phyloP scores from a whole-genome alignment of 164 flowering plant genomes.

The Protea cynaroides region DNA sequence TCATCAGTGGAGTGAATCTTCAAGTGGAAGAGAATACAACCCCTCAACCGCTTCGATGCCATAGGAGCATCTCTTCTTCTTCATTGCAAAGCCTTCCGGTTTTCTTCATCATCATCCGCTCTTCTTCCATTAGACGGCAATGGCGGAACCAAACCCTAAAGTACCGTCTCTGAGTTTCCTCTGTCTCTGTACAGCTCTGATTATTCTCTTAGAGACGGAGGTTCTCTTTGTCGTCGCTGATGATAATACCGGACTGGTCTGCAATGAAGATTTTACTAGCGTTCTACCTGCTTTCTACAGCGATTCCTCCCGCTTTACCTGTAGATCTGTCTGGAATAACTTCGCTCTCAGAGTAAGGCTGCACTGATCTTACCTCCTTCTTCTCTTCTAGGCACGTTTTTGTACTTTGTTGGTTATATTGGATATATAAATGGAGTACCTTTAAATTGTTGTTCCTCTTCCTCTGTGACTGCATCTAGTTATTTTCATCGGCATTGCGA shows the following conservation, averaged over 20 bases:
- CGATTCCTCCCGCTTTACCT: too few relatives aligned
- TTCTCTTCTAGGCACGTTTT: too few relatives aligned
- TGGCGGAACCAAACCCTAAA: background rate
- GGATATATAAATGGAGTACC: too few relatives aligned
- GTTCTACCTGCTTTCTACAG: slow-evolving; percentile 14
- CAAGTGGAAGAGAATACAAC: background rate
- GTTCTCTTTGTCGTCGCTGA: slow-evolving; percentile 3
- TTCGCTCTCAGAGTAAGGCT: slow-evolving; percentile 41
- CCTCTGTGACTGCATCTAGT: too few relatives aligned
- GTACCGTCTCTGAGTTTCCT: background rate
- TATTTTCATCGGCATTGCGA: too few relatives aligned
- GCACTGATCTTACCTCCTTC: background rate
- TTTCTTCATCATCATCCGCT: too few relatives aligned
- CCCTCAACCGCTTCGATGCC: background rate
- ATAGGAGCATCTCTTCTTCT: background rate
- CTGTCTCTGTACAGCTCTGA: background rate
- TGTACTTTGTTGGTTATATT: too few relatives aligned
- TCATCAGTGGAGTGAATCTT: background rate
- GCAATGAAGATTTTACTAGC: slow-evolving; percentile 8
- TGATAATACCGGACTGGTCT: slow-evolving; percentile 7
- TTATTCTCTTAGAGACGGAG: background rate
- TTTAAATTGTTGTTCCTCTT: too few relatives aligned
- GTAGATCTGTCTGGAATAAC: slow-evolving; percentile 17
- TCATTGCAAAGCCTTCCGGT: too few relatives aligned
- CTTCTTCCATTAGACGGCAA: background rate